A percentile compares a stretch with the other conserved stretches of the same genome.
Conservation (phyloP, 2,329 filamentous ascomycete genomes). For the Cordyceps cicadae region DNA sequence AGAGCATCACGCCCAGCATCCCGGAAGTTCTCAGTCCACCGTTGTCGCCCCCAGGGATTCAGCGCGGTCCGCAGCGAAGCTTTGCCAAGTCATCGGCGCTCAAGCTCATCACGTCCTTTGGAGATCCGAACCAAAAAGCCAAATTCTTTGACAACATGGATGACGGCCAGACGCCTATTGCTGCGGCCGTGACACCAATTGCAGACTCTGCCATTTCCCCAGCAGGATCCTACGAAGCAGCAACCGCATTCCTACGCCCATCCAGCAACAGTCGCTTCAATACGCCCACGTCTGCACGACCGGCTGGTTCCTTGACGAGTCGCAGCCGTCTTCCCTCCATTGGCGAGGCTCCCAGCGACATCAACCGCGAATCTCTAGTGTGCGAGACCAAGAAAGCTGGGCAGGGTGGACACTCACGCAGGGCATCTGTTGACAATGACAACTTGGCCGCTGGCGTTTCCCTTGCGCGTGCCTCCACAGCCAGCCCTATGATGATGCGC, state of each 20-base stretch:
- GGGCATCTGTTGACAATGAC: slow-evolving; percentile 33
- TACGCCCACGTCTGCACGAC: slow-evolving; percentile 56
- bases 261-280: slow-evolving; percentile 60
- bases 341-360: slow-evolving; percentile 44
- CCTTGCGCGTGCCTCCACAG: slow-evolving; percentile 57
- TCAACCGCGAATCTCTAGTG: slow-evolving; percentile 22
- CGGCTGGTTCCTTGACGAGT: slow-evolving; percentile 43
- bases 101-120: slow-evolving; percentile 88
- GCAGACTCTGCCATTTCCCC: slow-evolving; percentile 63
- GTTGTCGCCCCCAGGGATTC: slow-evolving; percentile 62
- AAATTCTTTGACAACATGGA: slow-evolving; percentile 54
- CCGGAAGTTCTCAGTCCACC: slow-evolving; percentile 60
- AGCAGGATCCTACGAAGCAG: slow-evolving; percentile 49
- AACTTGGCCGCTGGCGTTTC: slow-evolving; percentile 36
- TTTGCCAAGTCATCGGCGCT: slow-evolving; percentile 75
- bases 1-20: slow-evolving; percentile 45
- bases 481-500: slow-evolving; percentile 57
- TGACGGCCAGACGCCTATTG: slow-evolving; percentile 64
- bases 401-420: slow-evolving; percentile 25
- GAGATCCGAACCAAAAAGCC: slow-evolving; percentile 51
- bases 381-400: slow-evolving; percentile 12
- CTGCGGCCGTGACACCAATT: slow-evolving; percentile 80
- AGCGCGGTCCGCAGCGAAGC: slow-evolving; percentile 49
- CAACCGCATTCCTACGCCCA: slow-evolving; percentile 60
- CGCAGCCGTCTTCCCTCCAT: slow-evolving; percentile 69